phyloP scores from a whole-genome alignment of 306 rosid species.

The Carpinus fangiana region DNA sequence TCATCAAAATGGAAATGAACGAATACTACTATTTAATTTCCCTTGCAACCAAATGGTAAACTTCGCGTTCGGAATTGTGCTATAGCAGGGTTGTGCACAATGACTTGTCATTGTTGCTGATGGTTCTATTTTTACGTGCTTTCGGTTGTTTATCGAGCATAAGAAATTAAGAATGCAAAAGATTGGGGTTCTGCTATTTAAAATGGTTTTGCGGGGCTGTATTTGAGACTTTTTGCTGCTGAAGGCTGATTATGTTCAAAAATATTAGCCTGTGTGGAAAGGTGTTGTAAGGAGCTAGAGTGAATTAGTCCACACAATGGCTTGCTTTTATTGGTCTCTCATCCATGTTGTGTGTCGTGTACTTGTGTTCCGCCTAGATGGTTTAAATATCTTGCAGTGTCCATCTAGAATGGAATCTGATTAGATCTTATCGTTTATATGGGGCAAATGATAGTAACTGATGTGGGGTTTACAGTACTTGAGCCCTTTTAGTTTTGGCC shows the following conservation, averaged over 20 bases:
- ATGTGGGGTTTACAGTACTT: neutral
- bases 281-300: neutral
- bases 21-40: no score
- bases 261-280: neutral
- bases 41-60: no score
- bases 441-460: neutral
- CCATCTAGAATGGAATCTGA: neutral
- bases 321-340: neutral
- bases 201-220: neutral
- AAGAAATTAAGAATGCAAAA: neutral
- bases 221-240: neutral
- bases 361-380: neutral
- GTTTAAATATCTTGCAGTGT: neutral
- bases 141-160: neutral
- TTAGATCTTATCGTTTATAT: neutral
- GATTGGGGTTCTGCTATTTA: neutral
- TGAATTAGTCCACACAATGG: neutral
- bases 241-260: neutral
- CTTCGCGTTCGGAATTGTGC: no score
- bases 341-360: neutral
- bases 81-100: no score
- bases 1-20: neutral
- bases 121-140: neutral
- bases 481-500: neutral
- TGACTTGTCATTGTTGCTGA: neutral